Evolutionary conservation across 441 rosid species (phyloP).

Genomic region (Croton laevigatus): DNA sequence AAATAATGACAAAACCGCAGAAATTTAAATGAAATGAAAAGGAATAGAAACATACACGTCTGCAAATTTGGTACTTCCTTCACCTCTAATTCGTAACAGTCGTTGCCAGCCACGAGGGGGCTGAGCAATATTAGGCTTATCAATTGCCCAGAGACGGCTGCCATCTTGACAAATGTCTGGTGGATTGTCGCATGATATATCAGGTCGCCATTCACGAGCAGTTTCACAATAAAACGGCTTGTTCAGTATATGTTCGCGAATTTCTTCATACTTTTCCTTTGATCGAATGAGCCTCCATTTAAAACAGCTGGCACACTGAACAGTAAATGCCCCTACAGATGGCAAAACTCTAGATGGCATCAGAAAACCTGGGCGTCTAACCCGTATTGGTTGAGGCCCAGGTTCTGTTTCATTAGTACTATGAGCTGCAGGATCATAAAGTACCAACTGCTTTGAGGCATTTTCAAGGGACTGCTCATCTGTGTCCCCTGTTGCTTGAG

Average conservation of each 20-base stretch:
- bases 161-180: conserved; percentile 89
- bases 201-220: conserved; percentile 81
- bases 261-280: conserved; percentile 81
- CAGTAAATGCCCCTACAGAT: conserved; percentile 83
- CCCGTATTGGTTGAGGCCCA: conserved; percentile 29
- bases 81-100: conserved; percentile 67
- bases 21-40: conserved; percentile 4
- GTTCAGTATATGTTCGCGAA: conserved; percentile 73
- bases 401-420: conserved; percentile 33
- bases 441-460: conserved; percentile 55
- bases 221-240: conserved; percentile 66
- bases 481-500: conserved; percentile 28
- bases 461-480: conserved; percentile 30
- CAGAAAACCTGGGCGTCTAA: conserved; percentile 28
- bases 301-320: conserved; percentile 81
- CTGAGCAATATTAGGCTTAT: conserved; percentile 83
- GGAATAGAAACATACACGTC: conserved; percentile 66
- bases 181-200: conserved; percentile 70
- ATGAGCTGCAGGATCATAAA: conserved; percentile 51
- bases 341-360: conserved; percentile 46
- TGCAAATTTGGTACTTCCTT: conserved; percentile 86
- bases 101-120: conserved; percentile 96
- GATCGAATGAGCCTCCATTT: conserved; percentile 94
- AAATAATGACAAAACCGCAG: background rate
- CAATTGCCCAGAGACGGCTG: conserved; percentile 91